These are phyloP conservation scores for Oryza longistaminata DNA, from an alignment of 176 grass and related monocot genomes.

Conservation along the genomic window DNA sequence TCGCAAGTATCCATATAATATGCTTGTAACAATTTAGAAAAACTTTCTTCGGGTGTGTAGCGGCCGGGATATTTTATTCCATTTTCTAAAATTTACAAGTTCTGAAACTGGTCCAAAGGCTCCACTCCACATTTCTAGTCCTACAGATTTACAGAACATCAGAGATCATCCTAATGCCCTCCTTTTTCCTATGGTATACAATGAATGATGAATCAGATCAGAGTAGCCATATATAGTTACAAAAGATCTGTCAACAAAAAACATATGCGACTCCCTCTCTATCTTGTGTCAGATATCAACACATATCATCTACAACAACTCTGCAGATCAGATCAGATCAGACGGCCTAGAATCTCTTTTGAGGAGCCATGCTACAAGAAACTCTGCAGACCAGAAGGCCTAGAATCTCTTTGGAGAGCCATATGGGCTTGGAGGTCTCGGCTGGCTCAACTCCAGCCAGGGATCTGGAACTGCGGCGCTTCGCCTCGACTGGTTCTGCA, in stretches of 20 bases:
- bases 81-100: not conserved
- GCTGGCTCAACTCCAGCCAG: not conserved
- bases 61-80: not conserved
- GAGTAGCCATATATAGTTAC: not conserved
- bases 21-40: not conserved
- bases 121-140: not conserved
- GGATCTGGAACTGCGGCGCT: not conserved
- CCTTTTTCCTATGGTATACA: slow-evolving; percentile 8
- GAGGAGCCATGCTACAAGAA: slow-evolving; percentile 7
- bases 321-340: not conserved
- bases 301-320: not conserved
- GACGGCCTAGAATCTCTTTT: not conserved
- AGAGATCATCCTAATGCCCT: not conserved
- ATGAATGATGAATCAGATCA: slow-evolving; percentile 33
- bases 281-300: not conserved
- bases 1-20: not conserved
- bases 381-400: not conserved
- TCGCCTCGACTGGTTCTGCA: not conserved
- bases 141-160: not conserved
- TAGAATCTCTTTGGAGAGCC: slow-evolving; percentile 14
- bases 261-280: not conserved
- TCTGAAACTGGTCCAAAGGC: not conserved
- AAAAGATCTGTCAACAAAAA: slow-evolving; percentile 27
- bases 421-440: slow-evolving; percentile 5
- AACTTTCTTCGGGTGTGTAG: not conserved